Conservation (phyloP, 23 red algal genomes). For the Pyropia yezoensis region DNA sequence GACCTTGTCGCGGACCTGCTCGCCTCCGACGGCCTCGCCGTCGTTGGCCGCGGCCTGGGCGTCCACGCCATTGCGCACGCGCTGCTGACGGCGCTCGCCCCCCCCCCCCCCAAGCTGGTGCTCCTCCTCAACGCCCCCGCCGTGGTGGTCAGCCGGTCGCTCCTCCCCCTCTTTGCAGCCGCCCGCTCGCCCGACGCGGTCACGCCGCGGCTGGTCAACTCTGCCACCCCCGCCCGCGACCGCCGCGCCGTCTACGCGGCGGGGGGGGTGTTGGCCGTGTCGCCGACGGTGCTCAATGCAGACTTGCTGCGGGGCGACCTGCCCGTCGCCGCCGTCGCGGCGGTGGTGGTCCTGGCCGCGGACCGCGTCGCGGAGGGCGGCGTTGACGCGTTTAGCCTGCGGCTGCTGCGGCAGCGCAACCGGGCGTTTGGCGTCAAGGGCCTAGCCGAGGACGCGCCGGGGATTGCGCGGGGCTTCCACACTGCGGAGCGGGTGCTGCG, state of each 20-base stretch:
- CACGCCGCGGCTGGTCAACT: constrained; percentile 41
- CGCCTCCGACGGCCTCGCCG: constrained; percentile 18
- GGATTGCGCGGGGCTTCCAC: constrained; percentile 73
- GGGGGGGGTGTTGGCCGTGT: constrained; percentile 42
- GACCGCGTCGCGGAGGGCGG: constrained; percentile 48
- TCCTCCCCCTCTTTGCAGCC: constrained; percentile 15
- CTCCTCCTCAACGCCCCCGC: constrained; percentile 29
- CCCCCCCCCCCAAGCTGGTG: constrained; percentile 3
- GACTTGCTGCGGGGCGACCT: constrained; percentile 61
- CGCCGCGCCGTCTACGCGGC: constrained; percentile 44
- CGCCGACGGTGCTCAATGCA: constrained; percentile 52
- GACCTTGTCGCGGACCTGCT: constrained; percentile 16
- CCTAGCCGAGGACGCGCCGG: constrained; percentile 58
- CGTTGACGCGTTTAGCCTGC: constrained; percentile 69
- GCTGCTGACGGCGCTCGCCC: constrained; percentile 12
- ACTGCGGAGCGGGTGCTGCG: constrained; percentile 70
- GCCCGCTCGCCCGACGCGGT: constrained; percentile 3
- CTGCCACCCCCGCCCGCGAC: constrained; percentile 38
- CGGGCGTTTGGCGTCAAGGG: constrained; percentile 47
- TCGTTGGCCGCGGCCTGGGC: constrained; percentile 41
- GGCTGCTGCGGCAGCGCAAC: constrained; percentile 53
- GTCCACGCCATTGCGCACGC: constrained; percentile 8
- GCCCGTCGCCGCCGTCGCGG: constrained; percentile 24
- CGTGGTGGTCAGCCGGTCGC: constrained; percentile 4
- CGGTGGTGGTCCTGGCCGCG: constrained; percentile 66